Evolutionary conservation across 2,329 filamentous ascomycete genomes (phyloP).

Genomic region (Diaporthe australafricana): DNA sequence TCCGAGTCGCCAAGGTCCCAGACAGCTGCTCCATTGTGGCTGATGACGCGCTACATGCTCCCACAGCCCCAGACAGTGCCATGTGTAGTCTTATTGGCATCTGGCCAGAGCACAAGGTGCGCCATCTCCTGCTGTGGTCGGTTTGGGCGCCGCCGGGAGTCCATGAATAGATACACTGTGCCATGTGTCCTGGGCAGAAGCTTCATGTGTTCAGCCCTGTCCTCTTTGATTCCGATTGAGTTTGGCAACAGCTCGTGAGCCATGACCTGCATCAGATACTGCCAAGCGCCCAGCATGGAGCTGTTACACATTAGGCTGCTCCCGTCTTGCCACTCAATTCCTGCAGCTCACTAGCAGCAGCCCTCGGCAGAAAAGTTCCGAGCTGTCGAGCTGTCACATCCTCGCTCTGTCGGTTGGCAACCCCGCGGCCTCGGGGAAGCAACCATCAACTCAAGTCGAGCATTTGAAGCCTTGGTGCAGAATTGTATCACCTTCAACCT

Average conservation of each 20-base stretch:
- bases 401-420: background rate
- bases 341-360: background rate
- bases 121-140: no score
- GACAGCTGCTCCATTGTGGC: constrained; percentile 22
- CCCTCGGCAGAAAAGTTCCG: background rate
- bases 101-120: no score
- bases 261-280: background rate
- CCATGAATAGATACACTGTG: constrained; percentile 1
- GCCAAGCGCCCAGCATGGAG: constrained; percentile 8
- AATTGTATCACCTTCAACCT: background rate
- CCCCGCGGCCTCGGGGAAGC: background rate
- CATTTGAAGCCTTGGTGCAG: background rate
- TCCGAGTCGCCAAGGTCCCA: background rate
- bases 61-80: constrained; percentile 2
- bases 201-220: constrained; percentile 3
- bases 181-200: background rate
- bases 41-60: background rate
- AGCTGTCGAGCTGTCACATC: background rate
- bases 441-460: background rate
- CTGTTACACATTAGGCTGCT: constrained; percentile 4
- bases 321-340: background rate
- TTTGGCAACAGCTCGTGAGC: background rate
- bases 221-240: constrained; percentile 3
- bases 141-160: background rate
- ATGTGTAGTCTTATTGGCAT: background rate